Evolutionary conservation across 352 stramenopile species (phyloP).

Genomic region (Phytophthora lateralis): DNA sequence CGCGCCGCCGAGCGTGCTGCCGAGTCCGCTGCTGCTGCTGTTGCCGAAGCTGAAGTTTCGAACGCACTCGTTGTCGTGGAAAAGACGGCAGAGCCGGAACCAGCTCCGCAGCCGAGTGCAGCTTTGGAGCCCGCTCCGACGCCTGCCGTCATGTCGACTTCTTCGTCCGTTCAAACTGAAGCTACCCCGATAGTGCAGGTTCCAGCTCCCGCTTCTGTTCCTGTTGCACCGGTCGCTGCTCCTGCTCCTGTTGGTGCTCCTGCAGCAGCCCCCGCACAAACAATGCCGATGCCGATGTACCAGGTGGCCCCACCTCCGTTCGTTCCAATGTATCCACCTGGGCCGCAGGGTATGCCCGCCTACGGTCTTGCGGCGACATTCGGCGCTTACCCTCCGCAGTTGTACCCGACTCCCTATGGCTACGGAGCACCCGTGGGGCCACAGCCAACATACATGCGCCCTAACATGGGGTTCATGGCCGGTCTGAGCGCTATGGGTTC

Average conservation of each 20-base stretch:
- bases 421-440: slow-evolving; percentile 39
- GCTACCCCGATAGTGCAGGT: background rate
- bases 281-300: slow-evolving; percentile 37
- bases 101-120: slow-evolving; percentile 10
- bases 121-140: slow-evolving; percentile 5
- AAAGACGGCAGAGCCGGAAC: slow-evolving; percentile 16
- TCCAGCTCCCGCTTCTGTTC: slow-evolving; percentile 8
- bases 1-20: slow-evolving; percentile 27
- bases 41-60: slow-evolving; percentile 38
- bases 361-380: slow-evolving; percentile 46
- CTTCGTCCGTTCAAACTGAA: slow-evolving; percentile 15
- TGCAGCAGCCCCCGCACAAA: slow-evolving; percentile 11
- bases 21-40: slow-evolving; percentile 15
- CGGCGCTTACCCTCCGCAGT: slow-evolving; percentile 38
- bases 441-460: slow-evolving; percentile 35
- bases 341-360: slow-evolving; percentile 39
- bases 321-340: slow-evolving; percentile 38
- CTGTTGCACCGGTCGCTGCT: slow-evolving; percentile 1
- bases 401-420: slow-evolving; percentile 49
- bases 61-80: slow-evolving; percentile 63
- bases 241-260: slow-evolving; percentile 11
- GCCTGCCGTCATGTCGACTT: slow-evolving; percentile 4
- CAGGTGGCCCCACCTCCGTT: slow-evolving; percentile 36
- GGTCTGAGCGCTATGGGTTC: slow-evolving; percentile 40
- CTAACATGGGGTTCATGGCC: slow-evolving; percentile 43